Evolutionary conservation across 2,329 filamentous ascomycete genomes (phyloP), one percentile per base, ranked within the genome.

Genomic region (Ilyonectria robusta): DNA sequence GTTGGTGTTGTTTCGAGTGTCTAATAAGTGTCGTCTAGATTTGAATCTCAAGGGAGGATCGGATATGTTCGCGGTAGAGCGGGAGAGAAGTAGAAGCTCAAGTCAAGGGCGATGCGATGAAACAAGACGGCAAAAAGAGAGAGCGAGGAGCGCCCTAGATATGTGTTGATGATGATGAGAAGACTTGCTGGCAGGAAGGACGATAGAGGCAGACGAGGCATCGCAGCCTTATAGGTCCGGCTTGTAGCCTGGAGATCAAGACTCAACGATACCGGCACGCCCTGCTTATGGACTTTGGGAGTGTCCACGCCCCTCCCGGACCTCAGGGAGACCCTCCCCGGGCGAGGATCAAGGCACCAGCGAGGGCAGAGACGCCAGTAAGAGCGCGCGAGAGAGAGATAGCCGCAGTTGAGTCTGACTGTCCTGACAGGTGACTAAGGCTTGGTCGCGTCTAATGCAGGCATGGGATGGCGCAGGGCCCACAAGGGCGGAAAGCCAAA

Each of bases 191-290:
- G 73, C 74, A 77, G 72, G 69, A 77, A 71, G 72, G 69, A 59
- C 62, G 67, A 70, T 72, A 75, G 72, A 74, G 73, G 78, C 78
- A 58, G 73, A 75, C 69, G 83, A 83, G 84, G 78, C 80, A 86
- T 86, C 82, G 82, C 76, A 85, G 83, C 85, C 86, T 88, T 88
- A 88, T 88, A 88, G 71, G 63, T 71, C 68, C 59, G 70, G 73
- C 70, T 75, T 74, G 77, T 68, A 77, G 77, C 76, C 77, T 79
- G 72, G 76, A 78, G 67, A 62, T 66, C 60, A 63, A 70, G 57
- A 68, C 62, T 60, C 61, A 53, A 26, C 54, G 59, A 54, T 76
- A 75, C 57, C 51, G 59, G n/a, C 74, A 75, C 73, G 10, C 74
- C 73, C 66, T 44, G 40, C 29, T 47, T 37, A 59, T 67, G 66